These are phyloP conservation scores for Sungouiozyma ichnusensis DNA, from an alignment of 805 yeast genomes.

Conservation along the genomic window DNA sequence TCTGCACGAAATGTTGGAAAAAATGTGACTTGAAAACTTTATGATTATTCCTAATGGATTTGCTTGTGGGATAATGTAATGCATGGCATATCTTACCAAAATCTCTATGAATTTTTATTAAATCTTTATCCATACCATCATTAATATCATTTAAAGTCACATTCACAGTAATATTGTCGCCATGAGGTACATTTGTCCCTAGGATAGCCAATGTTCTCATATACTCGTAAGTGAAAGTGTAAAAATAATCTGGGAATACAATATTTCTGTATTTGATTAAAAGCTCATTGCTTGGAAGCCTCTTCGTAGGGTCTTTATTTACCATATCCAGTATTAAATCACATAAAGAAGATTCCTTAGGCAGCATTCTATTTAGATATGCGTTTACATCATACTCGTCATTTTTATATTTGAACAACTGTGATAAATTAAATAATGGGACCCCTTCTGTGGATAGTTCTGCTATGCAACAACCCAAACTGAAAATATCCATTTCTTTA, in stretches of 20 bases:
- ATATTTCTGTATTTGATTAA: slow-evolving; percentile 39
- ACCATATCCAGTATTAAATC: slow-evolving; percentile 56
- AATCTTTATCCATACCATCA: slow-evolving; percentile 20
- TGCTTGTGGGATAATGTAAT: slow-evolving; percentile 10
- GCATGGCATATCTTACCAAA: slow-evolving; percentile 35
- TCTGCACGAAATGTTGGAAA: background rate
- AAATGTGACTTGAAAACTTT: background rate
- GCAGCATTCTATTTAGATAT: slow-evolving; percentile 30
- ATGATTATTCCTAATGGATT: background rate
- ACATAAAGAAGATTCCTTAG: slow-evolving; percentile 37
- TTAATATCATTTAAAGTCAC: slow-evolving; percentile 12
- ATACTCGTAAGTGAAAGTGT: slow-evolving; percentile 60
- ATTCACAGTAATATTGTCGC: slow-evolving; percentile 10
- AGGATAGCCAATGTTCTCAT: slow-evolving; percentile 33
- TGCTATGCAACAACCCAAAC: slow-evolving; percentile 80
- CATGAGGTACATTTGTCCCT: slow-evolving; percentile 15
- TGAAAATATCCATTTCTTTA: slow-evolving; percentile 69
- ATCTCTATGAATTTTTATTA: slow-evolving; percentile 48
- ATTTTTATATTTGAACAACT: slow-evolving; percentile 69
- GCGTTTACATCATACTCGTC: slow-evolving; percentile 50
- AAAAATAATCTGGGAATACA: slow-evolving; percentile 60
- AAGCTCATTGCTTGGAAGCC: slow-evolving; percentile 47
- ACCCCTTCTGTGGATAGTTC: slow-evolving; percentile 82
- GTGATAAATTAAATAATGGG: slow-evolving; percentile 78
- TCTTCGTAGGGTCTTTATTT: slow-evolving; percentile 45